Evolutionary conservation across 345 rosid species (phyloP).

Genomic region (Cardamine chenopodiifolia): DNA sequence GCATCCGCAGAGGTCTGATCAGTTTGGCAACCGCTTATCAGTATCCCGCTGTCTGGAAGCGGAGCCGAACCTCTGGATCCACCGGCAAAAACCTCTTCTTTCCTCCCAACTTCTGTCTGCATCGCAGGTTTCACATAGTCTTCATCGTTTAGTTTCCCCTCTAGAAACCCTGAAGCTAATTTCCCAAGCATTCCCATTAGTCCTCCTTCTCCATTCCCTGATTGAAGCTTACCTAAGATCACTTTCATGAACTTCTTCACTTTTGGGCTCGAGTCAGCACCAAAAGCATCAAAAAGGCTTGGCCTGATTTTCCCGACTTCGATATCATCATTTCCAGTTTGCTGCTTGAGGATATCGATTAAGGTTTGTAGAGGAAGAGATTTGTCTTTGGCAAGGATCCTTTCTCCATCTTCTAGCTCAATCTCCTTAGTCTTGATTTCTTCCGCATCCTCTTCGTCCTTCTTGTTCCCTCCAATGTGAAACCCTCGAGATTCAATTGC

Average conservation of each 20-base stretch:
- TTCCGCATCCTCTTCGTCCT: slow-evolving; percentile 39
- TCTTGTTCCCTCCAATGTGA: slow-evolving; percentile 53
- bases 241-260: slow-evolving; percentile 98
- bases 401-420: slow-evolving; percentile 53
- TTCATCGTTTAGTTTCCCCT: slow-evolving; percentile 75
- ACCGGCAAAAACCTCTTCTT: slow-evolving; percentile 88
- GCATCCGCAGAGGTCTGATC: slow-evolving; percentile 98
- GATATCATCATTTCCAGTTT: slow-evolving; percentile 90
- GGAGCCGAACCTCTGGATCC: slow-evolving; percentile 50
- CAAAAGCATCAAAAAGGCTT: slow-evolving; percentile 80
- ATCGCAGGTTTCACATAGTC: slow-evolving; percentile 71
- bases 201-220: slow-evolving; percentile 60
- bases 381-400: slow-evolving; percentile 58
- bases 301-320: slow-evolving; percentile 94
- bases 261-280: slow-evolving; percentile 93
- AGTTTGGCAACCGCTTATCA: slow-evolving; percentile 91
- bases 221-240: slow-evolving; percentile 61
- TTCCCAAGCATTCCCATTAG: slow-evolving; percentile 83
- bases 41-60: slow-evolving; percentile 75
- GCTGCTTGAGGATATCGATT: slow-evolving; percentile 83
- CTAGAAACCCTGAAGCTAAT: slow-evolving; percentile 83
- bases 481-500: slow-evolving; percentile 78
- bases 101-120: slow-evolving; percentile 64
- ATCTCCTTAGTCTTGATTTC: slow-evolving; percentile 49
- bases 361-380: slow-evolving; percentile 80